Percentiles rank a stretch among this genome's conserved stretches.
Conservation (phyloP, 2,329 filamentous ascomycete species). For the Aspergillus chevalieri region DNA sequence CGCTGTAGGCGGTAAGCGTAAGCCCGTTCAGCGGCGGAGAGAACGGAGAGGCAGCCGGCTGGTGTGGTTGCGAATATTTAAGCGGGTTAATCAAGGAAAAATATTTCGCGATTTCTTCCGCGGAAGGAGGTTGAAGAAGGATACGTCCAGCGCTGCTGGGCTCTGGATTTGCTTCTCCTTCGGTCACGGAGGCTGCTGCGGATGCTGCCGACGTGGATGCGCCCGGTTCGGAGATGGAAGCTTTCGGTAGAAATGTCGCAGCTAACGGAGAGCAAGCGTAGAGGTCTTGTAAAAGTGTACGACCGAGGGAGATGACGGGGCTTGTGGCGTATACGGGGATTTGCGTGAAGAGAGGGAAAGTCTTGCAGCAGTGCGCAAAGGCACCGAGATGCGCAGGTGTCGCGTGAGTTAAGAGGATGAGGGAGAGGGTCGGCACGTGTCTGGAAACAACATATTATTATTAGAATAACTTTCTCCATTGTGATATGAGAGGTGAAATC, state of each 20-base stretch:
- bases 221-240: slow-evolving; percentile 56
- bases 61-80: slow-evolving; percentile 95
- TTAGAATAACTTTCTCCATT: slow-evolving; percentile 7
- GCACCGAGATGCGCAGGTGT: slow-evolving; percentile 87
- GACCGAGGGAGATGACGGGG: slow-evolving; percentile 86
- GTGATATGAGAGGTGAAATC: slow-evolving; percentile 1
- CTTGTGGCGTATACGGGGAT: slow-evolving; percentile 92
- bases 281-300: slow-evolving; percentile 83
- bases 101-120: slow-evolving; percentile 85
- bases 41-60: slow-evolving; percentile 78
- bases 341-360: slow-evolving; percentile 83
- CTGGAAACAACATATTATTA: slow-evolving; percentile 38
- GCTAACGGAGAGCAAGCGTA: slow-evolving; percentile 87
- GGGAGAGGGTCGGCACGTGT: slow-evolving; percentile 82
- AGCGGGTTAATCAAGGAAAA: slow-evolving; percentile 86
- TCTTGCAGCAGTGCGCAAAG: slow-evolving; percentile 94
- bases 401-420: slow-evolving; percentile 91
- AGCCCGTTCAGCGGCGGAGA: slow-evolving; percentile 85
- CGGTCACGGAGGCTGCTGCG: slow-evolving; percentile 23
- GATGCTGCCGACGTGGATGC: slow-evolving; percentile 42
- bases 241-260: slow-evolving; percentile 70
- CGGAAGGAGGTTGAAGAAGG: slow-evolving; percentile 63
- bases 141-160: slow-evolving; percentile 36
- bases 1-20: slow-evolving; percentile 93
- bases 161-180: slow-evolving; percentile 26